Conservation (phyloP, 2,329 filamentous ascomycete genomes). For the Pseudogymnoascus sp. region DNA sequence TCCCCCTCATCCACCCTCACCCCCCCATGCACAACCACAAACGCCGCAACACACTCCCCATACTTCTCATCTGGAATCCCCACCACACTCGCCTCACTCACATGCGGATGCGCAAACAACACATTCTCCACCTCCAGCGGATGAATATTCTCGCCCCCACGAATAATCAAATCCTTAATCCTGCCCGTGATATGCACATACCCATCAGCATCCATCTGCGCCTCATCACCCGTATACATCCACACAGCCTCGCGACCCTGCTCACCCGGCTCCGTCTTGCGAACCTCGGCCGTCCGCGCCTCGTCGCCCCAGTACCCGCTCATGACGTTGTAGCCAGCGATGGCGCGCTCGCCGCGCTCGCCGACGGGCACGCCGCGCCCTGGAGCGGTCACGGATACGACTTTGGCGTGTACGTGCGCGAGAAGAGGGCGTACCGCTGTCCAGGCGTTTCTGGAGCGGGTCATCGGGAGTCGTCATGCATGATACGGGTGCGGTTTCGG, state of each 20-base stretch:
- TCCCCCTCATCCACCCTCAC: constrained; percentile 24
- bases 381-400: constrained; percentile 65
- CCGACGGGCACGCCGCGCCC: constrained; percentile 54
- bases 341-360: constrained; percentile 71
- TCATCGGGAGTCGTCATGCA: constrained; percentile 65
- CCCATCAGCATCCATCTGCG: constrained; percentile 72
- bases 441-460: constrained; percentile 57
- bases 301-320: constrained; percentile 81
- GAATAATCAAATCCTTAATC: constrained; percentile 93
- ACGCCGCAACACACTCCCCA: constrained; percentile 82
- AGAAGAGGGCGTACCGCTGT: constrained; percentile 73
- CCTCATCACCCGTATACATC: constrained; percentile 94
- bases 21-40: constrained; percentile 54
- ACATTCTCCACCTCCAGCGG: constrained; percentile 89
- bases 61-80: constrained; percentile 76
- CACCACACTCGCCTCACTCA: constrained; percentile 75
- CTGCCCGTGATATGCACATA: constrained; percentile 84
- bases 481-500: constrained; percentile 40
- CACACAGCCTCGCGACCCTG: constrained; percentile 44
- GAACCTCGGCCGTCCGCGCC: constrained; percentile 60
- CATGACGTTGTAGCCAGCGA: constrained; percentile 84
- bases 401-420: constrained; percentile 72
- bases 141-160: constrained; percentile 92
- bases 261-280: constrained; percentile 41
- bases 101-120: constrained; percentile 62